Evolutionary conservation across 176 grass and related monocot species (phyloP).

Genomic region (Oryza rufipogon): DNA sequence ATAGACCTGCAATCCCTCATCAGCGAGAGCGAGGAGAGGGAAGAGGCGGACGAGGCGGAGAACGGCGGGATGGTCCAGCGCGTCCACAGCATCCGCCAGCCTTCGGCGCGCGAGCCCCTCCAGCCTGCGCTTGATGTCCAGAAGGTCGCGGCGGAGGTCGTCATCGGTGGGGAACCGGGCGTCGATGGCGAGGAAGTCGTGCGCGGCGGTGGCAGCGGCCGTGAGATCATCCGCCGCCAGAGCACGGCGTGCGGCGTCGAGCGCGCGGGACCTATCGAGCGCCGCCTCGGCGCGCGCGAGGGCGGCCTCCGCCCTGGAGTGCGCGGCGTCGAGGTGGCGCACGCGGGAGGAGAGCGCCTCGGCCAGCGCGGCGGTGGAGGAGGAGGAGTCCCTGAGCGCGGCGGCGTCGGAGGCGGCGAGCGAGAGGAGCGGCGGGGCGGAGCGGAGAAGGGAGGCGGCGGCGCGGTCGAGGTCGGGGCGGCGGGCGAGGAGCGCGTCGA

Average conservation of each 20-base stretch:
- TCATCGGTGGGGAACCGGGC: slow-evolving; percentile 67
- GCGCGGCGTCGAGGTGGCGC: slow-evolving; percentile 75
- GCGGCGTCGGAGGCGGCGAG: slow-evolving; percentile 76
- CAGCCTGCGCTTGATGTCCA: slow-evolving; percentile 71
- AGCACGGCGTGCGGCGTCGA: slow-evolving; percentile 71
- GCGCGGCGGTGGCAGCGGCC: slow-evolving; percentile 56
- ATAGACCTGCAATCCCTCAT: slow-evolving; percentile 83
- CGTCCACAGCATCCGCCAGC: slow-evolving; percentile 70
- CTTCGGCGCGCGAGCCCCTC: slow-evolving; percentile 70
- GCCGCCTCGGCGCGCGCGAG: slow-evolving; percentile 65
- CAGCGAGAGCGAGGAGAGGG: slow-evolving; percentile 66
- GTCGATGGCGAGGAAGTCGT: slow-evolving; percentile 81
- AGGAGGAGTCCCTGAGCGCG: slow-evolving; percentile 62
- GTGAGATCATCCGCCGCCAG: slow-evolving; percentile 68
- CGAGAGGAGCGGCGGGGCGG: slow-evolving; percentile 73
- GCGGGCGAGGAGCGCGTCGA: slow-evolving; percentile 74
- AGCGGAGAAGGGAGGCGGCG: slow-evolving; percentile 59
- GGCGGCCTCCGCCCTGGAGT: slow-evolving; percentile 61
- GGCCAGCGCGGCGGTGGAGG: slow-evolving; percentile 67
- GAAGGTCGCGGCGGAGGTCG: slow-evolving; percentile 76
- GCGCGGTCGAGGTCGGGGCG: slow-evolving; percentile 82
- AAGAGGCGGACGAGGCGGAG: slow-evolving; percentile 80
- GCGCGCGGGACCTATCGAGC: slow-evolving; percentile 71
- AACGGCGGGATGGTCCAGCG: slow-evolving; percentile 70
- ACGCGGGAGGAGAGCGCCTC: slow-evolving; percentile 68